These are phyloP conservation scores for Fusarium hostae DNA, from an alignment of 2,329 filamentous ascomycete genomes.

Conservation along the genomic window DNA sequence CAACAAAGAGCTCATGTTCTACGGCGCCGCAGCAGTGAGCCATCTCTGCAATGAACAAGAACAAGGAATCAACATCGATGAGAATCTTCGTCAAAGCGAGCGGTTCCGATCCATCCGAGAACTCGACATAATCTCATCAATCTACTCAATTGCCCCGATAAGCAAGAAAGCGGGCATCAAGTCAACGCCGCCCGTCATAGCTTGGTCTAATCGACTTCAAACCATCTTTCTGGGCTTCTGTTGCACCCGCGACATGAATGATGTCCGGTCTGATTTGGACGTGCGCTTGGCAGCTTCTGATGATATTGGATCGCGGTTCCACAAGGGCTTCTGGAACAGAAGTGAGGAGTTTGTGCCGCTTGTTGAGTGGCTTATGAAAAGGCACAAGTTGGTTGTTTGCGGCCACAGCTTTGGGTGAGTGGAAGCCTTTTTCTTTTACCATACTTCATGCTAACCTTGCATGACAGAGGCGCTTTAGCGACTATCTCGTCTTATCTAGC, in stretches of 20 bases:
- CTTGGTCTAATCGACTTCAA: not conserved
- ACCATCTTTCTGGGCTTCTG: not conserved
- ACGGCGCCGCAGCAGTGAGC: slow-evolving; percentile 1
- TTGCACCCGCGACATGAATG: not conserved
- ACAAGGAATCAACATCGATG: rapidly evolving
- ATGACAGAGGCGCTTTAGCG: not conserved
- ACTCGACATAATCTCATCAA: not conserved
- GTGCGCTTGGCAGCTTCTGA: not conserved
- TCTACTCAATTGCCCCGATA: not conserved
- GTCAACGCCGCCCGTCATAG: not conserved
- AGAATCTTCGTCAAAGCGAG: not conserved
- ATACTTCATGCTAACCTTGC: not conserved
- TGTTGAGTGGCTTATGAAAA: not conserved
- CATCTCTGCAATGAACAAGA: slow-evolving; percentile 7
- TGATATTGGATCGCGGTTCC: not conserved
- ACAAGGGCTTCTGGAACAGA: not conserved
- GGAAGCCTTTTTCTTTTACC: too few relatives aligned
- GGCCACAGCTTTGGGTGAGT: slow-evolving; percentile 13
- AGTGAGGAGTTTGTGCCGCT: not conserved
- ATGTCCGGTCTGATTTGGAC: not conserved
- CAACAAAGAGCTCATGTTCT: slow-evolving; percentile 2
- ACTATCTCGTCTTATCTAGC: not conserved
- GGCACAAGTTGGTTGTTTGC: not conserved
- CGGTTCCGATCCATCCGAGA: not conserved
- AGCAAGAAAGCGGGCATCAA: not conserved